phyloP scores from a whole-genome alignment of 1,284 basidiomycete genomes.

The Cutaneotrichosporon sp. region DNA sequence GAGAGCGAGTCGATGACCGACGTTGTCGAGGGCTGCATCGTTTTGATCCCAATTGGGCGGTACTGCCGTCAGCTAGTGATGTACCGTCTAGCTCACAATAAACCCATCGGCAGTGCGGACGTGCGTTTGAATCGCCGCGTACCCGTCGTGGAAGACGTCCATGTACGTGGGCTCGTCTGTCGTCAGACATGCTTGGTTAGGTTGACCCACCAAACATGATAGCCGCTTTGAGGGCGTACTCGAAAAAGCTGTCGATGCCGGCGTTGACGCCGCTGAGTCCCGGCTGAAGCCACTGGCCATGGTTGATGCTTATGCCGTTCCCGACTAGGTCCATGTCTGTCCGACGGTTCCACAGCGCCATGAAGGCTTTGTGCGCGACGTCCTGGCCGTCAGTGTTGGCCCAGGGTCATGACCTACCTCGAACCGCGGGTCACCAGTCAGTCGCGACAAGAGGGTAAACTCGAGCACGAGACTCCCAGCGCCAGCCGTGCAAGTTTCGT shows the following conservation, averaged over 20 bases:
- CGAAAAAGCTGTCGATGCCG: slow-evolving; percentile 88
- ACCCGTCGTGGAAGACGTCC: slow-evolving; percentile 82
- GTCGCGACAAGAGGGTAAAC: slow-evolving; percentile 80
- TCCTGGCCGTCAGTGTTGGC: slow-evolving; percentile 23
- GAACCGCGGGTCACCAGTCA: slow-evolving; percentile 79
- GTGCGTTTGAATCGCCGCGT: slow-evolving; percentile 81
- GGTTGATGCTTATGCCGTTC: slow-evolving; percentile 73
- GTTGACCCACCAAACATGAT: slow-evolving; percentile 67
- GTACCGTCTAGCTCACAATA: slow-evolving; percentile 63
- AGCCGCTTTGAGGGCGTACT: slow-evolving; percentile 66
- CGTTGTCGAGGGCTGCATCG: slow-evolving; percentile 26
- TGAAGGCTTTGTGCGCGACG: slow-evolving; percentile 62
- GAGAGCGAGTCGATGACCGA: slow-evolving; percentile 48
- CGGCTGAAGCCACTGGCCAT: slow-evolving; percentile 53
- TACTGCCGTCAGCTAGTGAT: slow-evolving; percentile 21
- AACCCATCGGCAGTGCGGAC: slow-evolving; percentile 74
- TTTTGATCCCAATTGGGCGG: slow-evolving; percentile 32
- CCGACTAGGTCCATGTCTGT: slow-evolving; percentile 76
- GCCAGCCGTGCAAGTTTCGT: slow-evolving; percentile 62
- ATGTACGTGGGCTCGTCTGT: slow-evolving; percentile 78
- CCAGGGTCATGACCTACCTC: slow-evolving; percentile 56
- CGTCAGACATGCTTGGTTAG: slow-evolving; percentile 1
- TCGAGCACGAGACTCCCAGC: slow-evolving; percentile 87
- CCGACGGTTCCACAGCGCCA: slow-evolving; percentile 83
- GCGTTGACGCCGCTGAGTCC: slow-evolving; percentile 78